Base-by-base conservation (phyloP, 139 green algal genomes). In the Zygnema circumcarinatum region DNA sequence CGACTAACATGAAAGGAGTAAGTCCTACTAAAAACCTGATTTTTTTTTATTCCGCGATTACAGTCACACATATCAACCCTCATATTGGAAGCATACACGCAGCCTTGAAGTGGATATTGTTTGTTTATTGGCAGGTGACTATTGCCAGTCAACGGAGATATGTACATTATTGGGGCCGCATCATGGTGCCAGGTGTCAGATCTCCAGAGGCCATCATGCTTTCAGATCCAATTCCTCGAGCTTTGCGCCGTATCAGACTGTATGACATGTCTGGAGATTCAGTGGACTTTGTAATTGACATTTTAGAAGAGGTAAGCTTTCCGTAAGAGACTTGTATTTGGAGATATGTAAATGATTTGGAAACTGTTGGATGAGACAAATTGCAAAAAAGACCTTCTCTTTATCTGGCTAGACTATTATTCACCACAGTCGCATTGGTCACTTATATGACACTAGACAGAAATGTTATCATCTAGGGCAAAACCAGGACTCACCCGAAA, bases 91-190 rank as follows among this genome's bases (percentile, higher is more conserved):
- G 25, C 56, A 25, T 29, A 31, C 25, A 31, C 56, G 25, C 56
- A 31, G 25, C 56, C 56, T 72, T 29, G 25, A 29, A 31, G 25
- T 72, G 25, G 25, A 25, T 29, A 31, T 29, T 78, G 3, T 52
- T 39, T 41, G 3, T 78, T 78, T 52, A 16, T 39, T 78, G 3
- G 38, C 68, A 87, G 81, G 73, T 87, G 11, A 87, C 84, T 3
- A 89, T 89, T 52, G n/a, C 84, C 20, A 88, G 78, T 40, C 84
- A 89, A 78, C 79, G 38, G 53, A 72, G 84, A 21, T 89, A 89
- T 73, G 84, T 89, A 32, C 39, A 32, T 1, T 89, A 89, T 35
- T 89, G 35, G 38, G 41, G 35, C 1, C 73, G n/a, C 22, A 87
- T 88, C 25, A 47, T 87, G 2, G 36, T 35, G 25, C 22, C 39